A percentile compares a stretch with the other conserved stretches of the same genome.
Conservation (phyloP, 169 alveolate species). For the Eimeria necatrix region DNA sequence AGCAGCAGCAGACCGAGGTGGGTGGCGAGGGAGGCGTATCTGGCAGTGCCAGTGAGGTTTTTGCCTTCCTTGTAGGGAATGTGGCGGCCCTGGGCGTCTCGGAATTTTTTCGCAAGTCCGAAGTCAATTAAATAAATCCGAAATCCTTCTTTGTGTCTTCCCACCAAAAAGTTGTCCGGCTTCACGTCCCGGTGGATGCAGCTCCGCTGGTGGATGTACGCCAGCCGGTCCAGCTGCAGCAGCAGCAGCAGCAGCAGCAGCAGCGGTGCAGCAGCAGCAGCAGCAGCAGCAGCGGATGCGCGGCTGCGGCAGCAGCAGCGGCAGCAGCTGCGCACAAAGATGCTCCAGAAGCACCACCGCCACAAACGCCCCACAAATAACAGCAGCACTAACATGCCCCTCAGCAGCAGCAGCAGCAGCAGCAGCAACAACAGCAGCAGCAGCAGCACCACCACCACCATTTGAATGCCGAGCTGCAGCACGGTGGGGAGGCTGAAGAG, state of each 20-base stretch:
- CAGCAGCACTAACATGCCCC: too few species aligned
- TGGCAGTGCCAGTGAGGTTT: constrained; percentile 98
- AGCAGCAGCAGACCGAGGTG: constrained; percentile 96
- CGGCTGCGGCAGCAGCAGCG: too few species aligned
- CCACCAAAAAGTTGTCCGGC: constrained; percentile 94
- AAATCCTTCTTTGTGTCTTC: constrained; percentile 87
- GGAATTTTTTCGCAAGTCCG: constrained; percentile 96
- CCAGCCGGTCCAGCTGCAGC: constrained; percentile 77
- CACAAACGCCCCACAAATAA: too few species aligned
- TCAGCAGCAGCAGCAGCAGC: too few species aligned
- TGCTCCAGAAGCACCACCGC: too few species aligned
- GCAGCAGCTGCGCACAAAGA: too few species aligned
- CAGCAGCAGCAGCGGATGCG: too few species aligned
- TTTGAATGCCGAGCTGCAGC: constrained; percentile 96
- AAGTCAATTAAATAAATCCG: constrained; percentile 95
- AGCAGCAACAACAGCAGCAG: too few species aligned
- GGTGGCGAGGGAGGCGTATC: constrained; percentile 98
- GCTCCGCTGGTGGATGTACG: constrained; percentile 89
- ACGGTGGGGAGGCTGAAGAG: constrained; percentile 95
- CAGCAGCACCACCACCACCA: too few species aligned
- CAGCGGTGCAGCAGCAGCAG: too few species aligned
- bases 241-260: not conserved
- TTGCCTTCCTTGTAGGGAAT: constrained; percentile 97
- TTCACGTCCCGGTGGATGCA: constrained; percentile 93
- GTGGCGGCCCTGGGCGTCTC: constrained; percentile 96